Percentiles rank a stretch among this genome's conserved stretches.
These are phyloP conservation scores for Zasmidium citrigriseum DNA, from an alignment of 2,329 filamentous ascomycete genomes.

Conservation along the genomic window DNA sequence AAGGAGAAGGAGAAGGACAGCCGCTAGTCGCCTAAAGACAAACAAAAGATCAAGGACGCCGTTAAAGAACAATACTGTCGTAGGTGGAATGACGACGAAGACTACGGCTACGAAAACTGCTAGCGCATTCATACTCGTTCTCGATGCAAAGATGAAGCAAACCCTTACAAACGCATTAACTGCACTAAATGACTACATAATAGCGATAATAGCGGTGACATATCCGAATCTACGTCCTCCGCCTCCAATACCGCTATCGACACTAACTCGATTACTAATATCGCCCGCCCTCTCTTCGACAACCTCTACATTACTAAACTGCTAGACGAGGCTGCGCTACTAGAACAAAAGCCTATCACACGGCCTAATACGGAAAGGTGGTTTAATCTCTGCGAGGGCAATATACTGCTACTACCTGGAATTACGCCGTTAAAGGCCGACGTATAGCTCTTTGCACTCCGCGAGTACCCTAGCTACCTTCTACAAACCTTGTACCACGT, in stretches of 20 bases:
- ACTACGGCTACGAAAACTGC: not conserved
- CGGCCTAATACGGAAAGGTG: not conserved
- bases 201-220: not conserved
- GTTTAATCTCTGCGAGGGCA: not conserved
- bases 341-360: not conserved
- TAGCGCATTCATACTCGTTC: not conserved
- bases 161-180: not conserved
- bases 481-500: not conserved
- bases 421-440: not conserved
- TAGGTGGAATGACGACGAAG: not conserved
- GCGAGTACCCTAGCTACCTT: not conserved
- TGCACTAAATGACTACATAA: not conserved
- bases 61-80: not conserved
- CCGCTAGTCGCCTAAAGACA: not conserved
- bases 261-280: no score
- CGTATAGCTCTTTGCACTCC: not conserved
- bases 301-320: no score
- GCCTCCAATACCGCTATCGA: no score
- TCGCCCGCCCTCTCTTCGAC: no score
- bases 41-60: not conserved
- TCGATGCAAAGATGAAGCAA: not conserved
- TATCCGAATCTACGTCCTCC: no score
- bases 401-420: not conserved
- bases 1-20: not conserved
- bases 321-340: no score